phyloP scores from a whole-genome alignment of 2,329 filamentous ascomycete species.

The Alternaria rosae region DNA sequence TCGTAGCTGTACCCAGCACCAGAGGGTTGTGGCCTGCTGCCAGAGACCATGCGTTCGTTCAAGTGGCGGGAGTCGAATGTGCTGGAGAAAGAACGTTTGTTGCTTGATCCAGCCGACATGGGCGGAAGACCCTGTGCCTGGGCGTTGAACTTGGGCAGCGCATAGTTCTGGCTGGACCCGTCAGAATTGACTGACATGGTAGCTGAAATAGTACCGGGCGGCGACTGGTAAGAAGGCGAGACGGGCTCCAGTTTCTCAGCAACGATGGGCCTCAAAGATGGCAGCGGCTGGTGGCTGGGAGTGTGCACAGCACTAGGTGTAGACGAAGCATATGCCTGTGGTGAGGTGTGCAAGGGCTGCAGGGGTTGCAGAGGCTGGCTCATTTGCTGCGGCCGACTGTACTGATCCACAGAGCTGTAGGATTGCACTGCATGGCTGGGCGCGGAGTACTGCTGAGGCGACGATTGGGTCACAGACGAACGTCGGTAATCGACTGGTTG shows the following conservation, averaged over 20 bases:
- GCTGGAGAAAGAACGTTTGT: slow-evolving; percentile 57
- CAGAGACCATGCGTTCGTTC: slow-evolving; percentile 53
- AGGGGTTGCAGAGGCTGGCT: slow-evolving; percentile 44
- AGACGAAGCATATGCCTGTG: slow-evolving; percentile 41
- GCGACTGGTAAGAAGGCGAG: slow-evolving; percentile 54
- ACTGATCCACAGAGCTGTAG: slow-evolving; percentile 48
- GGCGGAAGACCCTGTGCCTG: slow-evolving; percentile 37
- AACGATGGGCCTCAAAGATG: slow-evolving; percentile 50
- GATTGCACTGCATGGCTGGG: slow-evolving; percentile 44
- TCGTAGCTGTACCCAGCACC: slow-evolving; percentile 44
- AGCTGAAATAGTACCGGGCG: slow-evolving; percentile 40
- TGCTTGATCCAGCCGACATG: slow-evolving; percentile 39
- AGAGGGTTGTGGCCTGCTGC: slow-evolving; percentile 52
- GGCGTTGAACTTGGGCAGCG: slow-evolving; percentile 36
- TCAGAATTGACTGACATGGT: slow-evolving; percentile 47
- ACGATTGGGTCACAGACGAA: slow-evolving; percentile 45
- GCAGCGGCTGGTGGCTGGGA: slow-evolving; percentile 48
- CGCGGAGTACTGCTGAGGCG: slow-evolving; percentile 46
- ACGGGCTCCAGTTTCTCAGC: slow-evolving; percentile 52
- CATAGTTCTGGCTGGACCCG: slow-evolving; percentile 33
- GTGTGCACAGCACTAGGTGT: slow-evolving; percentile 38
- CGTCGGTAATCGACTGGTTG: slow-evolving; percentile 52
- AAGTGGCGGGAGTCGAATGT: slow-evolving; percentile 56
- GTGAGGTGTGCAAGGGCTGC: slow-evolving; percentile 44
- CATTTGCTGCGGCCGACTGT: slow-evolving; percentile 48